A percentile compares a stretch with the other conserved stretches of the same genome.
Evolutionary conservation across 1,284 basidiomycete genomes (phyloP).

Genomic region (Tylopilus sp.): DNA sequence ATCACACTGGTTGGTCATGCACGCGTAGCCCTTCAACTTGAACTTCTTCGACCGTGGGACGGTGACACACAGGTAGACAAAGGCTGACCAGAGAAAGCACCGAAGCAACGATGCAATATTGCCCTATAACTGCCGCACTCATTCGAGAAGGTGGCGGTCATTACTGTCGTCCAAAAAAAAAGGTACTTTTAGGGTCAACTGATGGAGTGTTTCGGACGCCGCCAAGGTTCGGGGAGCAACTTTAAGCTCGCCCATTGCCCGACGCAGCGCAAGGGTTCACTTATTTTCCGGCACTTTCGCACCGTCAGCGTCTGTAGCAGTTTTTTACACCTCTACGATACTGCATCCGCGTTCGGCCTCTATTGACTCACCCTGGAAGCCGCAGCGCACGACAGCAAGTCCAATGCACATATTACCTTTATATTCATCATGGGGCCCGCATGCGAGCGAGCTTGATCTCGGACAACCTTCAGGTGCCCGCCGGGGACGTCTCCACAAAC

Average conservation of each 20-base stretch:
- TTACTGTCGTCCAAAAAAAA: too few species aligned
- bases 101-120: conserved; percentile 5
- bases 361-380: not conserved
- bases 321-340: conserved; percentile 3
- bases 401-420: conserved; percentile 7
- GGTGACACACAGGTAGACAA: not conserved
- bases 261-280: not conserved
- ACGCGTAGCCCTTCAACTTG: not conserved
- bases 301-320: conserved; percentile 7
- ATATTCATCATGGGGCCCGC: not conserved
- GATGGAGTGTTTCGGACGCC: conserved; percentile 5
- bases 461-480: not conserved
- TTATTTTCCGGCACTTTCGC: conserved; percentile 8
- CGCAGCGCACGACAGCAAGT: not conserved
- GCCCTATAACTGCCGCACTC: conserved; percentile 8
- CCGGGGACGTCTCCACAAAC: conserved; percentile 4
- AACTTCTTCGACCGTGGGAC: not conserved
- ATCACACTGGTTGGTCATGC: not conserved
- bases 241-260: not conserved
- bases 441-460: conserved; percentile 3
- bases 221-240: conserved; percentile 5
- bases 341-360: conserved; percentile 1
- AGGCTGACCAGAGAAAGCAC: not conserved
- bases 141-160: conserved; percentile 18
- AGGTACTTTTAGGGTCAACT: conserved; percentile 1